Conservation (phyloP, 176 grass and related monocot species). For the Sorghum bicolor region DNA sequence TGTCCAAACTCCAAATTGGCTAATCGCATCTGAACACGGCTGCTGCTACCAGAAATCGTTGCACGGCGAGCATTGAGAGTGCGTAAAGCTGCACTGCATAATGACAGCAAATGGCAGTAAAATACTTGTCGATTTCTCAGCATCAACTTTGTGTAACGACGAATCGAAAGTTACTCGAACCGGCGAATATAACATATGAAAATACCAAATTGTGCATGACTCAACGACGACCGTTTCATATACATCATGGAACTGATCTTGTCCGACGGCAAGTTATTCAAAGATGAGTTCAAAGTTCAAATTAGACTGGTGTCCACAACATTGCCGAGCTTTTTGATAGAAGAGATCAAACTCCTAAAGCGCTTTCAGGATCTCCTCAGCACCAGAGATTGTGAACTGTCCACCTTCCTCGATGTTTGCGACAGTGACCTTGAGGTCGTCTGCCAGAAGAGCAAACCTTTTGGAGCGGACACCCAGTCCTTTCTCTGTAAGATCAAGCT, state of each 20-base stretch:
- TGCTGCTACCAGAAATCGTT: neutral
- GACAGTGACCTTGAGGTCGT: conserved; percentile 71
- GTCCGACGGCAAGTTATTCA: conserved; percentile 34
- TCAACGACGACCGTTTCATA: neutral
- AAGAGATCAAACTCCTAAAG: conserved; percentile 41
- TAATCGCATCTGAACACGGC: neutral
- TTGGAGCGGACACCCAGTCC: conserved; percentile 72
- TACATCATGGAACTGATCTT: neutral
- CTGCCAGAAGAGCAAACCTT: conserved; percentile 73
- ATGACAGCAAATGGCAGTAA: neutral
- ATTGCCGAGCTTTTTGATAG: neutral
- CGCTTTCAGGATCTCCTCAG: conserved; percentile 93
- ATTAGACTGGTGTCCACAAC: neutral
- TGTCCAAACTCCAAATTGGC: neutral
- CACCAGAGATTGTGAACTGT: conserved; percentile 87
- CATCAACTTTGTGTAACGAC: neutral
- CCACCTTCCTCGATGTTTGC: conserved; percentile 93
- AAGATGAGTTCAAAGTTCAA: neutral
- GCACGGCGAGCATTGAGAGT: no score
- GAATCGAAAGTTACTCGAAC: neutral
- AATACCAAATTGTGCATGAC: neutral
- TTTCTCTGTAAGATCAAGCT: conserved; percentile 87
- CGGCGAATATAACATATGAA: neutral
- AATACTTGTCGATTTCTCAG: neutral
- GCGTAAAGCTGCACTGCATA: no score